Evolutionary conservation across 129 eudicot species (phyloP).

Genomic region (Ambrosia trifida): DNA sequence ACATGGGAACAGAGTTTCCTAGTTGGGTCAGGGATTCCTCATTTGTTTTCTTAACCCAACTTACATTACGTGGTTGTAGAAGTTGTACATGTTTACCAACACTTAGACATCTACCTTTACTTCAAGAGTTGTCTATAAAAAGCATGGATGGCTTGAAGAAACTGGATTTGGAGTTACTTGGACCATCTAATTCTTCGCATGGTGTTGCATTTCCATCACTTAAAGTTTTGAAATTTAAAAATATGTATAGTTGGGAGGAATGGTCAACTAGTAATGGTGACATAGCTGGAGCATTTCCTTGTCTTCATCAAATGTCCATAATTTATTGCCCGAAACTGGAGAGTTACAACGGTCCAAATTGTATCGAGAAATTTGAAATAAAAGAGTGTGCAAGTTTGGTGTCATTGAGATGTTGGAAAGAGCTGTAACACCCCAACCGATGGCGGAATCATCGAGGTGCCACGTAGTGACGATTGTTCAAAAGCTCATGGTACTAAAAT

Average conservation of each 20-base stretch:
- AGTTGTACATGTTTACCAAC: not conserved
- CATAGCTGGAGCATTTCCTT: too few species aligned
- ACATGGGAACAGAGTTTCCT: slow-evolving; percentile 29
- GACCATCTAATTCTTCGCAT: slow-evolving; percentile 8
- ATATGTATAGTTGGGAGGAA: slow-evolving; percentile 19
- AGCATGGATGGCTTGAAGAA: slow-evolving; percentile 34
- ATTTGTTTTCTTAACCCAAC: slow-evolving; percentile 23
- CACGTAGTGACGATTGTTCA: too few species aligned
- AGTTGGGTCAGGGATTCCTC: not conserved
- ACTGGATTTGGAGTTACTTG: slow-evolving; percentile 27
- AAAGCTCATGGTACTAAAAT: too few species aligned
- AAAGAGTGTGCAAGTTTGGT: not conserved
- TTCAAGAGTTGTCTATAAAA: not conserved
- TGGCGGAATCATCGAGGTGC: too few species aligned
- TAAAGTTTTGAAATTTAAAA: slow-evolving; percentile 8
- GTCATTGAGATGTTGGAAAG: slow-evolving; percentile 1
- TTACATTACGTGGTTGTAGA: slow-evolving; percentile 28
- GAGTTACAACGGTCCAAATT: too few species aligned
- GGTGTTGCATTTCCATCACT: slow-evolving; percentile 37
- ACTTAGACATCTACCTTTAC: too few species aligned
- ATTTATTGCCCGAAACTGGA: too few species aligned
- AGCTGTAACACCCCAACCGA: too few species aligned
- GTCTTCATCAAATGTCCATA: too few species aligned
- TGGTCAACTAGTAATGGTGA: too few species aligned
- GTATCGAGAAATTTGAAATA: not conserved